Percentiles rank a stretch among this genome's conserved stretches.
phyloP scores from a whole-genome alignment of 2,329 filamentous ascomycete species.

The Alternaria panax region DNA sequence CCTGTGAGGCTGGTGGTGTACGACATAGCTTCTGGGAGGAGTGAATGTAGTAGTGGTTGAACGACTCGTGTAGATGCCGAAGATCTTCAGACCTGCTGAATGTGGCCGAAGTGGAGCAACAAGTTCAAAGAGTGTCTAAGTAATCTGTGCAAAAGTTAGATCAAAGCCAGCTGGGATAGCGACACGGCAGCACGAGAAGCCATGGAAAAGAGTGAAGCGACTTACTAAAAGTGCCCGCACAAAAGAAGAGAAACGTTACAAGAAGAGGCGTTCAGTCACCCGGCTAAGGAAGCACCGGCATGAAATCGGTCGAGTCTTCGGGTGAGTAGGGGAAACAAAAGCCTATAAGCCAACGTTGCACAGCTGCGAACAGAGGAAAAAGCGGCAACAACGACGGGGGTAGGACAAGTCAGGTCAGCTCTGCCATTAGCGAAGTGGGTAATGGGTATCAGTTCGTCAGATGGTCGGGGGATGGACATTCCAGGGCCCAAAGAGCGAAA shows the following conservation, averaged over 20 bases:
- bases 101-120: slow-evolving; percentile 36
- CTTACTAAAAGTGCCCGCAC: slow-evolving; percentile 52
- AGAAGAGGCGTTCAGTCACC: slow-evolving; percentile 34
- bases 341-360: slow-evolving; percentile 46
- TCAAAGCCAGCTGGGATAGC: slow-evolving; percentile 11
- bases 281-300: slow-evolving; percentile 52
- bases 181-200: slow-evolving; percentile 15
- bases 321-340: slow-evolving; percentile 46
- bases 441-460: slow-evolving; percentile 26
- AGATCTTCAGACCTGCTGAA: slow-evolving; percentile 53
- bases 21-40: slow-evolving; percentile 36
- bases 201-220: slow-evolving; percentile 13
- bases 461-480: slow-evolving; percentile 2
- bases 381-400: slow-evolving; percentile 16
- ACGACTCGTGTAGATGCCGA: slow-evolving; percentile 34
- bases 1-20: slow-evolving; percentile 48
- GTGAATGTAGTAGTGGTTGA: slow-evolving; percentile 20
- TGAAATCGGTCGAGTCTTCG: slow-evolving; percentile 44
- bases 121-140: slow-evolving; percentile 41
- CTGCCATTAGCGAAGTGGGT: slow-evolving; percentile 31
- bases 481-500: slow-evolving; percentile 35
- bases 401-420: slow-evolving; percentile 37
- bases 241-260: slow-evolving; percentile 44
- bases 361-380: slow-evolving; percentile 19
- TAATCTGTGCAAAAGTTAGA: slow-evolving; percentile 39